Conservation (phyloP, 1,284 basidiomycete genomes). For the Heterobasidion occidentale region DNA sequence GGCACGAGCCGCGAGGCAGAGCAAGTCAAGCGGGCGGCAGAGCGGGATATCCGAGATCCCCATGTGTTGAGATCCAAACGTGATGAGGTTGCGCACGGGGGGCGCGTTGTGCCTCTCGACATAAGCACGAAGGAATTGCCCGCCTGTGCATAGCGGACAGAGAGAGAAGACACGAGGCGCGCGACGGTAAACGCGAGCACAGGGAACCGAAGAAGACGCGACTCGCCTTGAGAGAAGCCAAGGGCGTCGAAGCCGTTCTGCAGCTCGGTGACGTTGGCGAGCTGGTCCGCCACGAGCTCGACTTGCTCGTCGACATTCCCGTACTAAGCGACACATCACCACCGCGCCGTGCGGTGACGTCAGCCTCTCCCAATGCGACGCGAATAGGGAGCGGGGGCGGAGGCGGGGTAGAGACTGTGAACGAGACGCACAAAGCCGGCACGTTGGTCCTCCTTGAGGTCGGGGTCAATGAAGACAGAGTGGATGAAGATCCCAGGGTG, state of each 20-base stretch:
- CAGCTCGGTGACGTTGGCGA: conserved; percentile 65
- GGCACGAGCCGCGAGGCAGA: conserved; percentile 74
- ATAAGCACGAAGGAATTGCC: conserved; percentile 89
- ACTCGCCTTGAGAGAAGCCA: conserved; percentile 82
- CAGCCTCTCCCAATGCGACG: not conserved
- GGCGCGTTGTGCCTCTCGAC: conserved; percentile 80
- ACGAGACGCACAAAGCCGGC: conserved; percentile 70
- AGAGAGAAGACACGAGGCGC: not conserved
- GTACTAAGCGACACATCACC: conserved; percentile 40
- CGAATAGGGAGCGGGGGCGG: not conserved
- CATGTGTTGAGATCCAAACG: conserved; percentile 83
- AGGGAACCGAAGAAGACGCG: not conserved
- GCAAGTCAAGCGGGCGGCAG: conserved; percentile 63
- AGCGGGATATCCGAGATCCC: conserved; percentile 76
- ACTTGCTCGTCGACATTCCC: conserved; percentile 77
- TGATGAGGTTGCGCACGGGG: conserved; percentile 80
- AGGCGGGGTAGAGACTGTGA: not conserved
- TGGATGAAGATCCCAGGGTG: conserved; percentile 87
- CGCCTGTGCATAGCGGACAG: conserved; percentile 28
- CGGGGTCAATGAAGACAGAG: conserved; percentile 67
- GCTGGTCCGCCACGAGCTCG: conserved; percentile 56
- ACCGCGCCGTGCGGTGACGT: not conserved
- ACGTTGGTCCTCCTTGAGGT: conserved; percentile 62
- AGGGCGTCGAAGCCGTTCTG: conserved; percentile 80
- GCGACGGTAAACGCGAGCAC: not conserved